Percentiles rank a stretch among this genome's conserved stretches.
Conservation (phyloP, 495 filamentous ascomycete species). For the Annulohypoxylon stygium region DNA sequence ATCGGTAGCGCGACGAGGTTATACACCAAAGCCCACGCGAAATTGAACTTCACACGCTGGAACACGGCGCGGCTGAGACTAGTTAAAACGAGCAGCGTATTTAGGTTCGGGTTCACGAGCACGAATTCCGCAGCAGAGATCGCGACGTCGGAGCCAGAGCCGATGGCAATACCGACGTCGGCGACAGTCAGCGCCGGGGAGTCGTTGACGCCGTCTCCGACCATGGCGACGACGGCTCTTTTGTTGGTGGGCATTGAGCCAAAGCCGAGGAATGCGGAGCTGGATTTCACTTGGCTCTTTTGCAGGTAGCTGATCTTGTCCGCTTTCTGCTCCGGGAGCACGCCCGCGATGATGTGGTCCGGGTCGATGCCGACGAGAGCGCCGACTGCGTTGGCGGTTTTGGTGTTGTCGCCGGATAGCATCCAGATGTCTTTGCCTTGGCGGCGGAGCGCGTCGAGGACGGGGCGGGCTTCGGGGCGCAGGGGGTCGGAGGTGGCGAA, state of each 20-base stretch:
- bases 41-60: constrained; percentile 13
- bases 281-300: constrained; percentile 2
- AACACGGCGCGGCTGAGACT: constrained; percentile 14
- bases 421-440: constrained; percentile 24
- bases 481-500: constrained; percentile 14
- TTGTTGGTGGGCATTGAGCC: background rate
- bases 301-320: constrained; percentile 22
- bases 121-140: constrained; percentile 16
- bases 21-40: constrained; percentile 16
- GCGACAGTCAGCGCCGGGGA: constrained; percentile 10
- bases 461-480: constrained; percentile 1
- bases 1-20: constrained; percentile 9
- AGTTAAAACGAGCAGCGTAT: constrained; percentile 10
- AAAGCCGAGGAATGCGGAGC: background rate
- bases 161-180: constrained; percentile 15
- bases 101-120: constrained; percentile 10
- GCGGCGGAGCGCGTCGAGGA: constrained; percentile 8
- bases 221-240: constrained; percentile 16
- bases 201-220: constrained; percentile 17
- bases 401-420: constrained; percentile 13
- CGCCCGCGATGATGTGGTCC: constrained; percentile 12
- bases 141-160: constrained; percentile 15
- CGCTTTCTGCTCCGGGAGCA: constrained; percentile 5
- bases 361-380: constrained; percentile 15
- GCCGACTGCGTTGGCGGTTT: constrained; percentile 14